Evolutionary conservation across 2,329 filamentous ascomycete genomes (phyloP), one percentile per base, ranked within the genome.

Genomic region (Cryphonectria radicalis): DNA sequence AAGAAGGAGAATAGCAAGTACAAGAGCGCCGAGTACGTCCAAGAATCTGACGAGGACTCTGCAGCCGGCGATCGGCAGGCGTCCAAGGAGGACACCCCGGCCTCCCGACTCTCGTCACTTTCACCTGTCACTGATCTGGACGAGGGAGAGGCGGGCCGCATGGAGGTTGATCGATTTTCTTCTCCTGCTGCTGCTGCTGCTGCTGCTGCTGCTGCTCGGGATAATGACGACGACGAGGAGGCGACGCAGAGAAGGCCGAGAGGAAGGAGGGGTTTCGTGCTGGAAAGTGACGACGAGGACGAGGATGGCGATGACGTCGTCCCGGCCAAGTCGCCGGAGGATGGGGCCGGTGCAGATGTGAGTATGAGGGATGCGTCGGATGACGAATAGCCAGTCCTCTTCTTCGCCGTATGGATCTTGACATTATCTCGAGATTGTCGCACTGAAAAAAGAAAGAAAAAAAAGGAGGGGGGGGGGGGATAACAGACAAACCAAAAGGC

Each of bases 1-100:
- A 81, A 81, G 74, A 82, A 82, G 73, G 86, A 89, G 74, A 83
- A 82, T 73, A 81, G 79, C 79, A 97, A 97, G 81, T 97, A 89
- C 86, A 97, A 97, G 87, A 95, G 92, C 66, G 90, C 88, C 1
- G 94, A 97, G 81, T 89, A 94, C 73, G 90, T 97, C 40, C 91
- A 93, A 62, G 92, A 95, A 74, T 93, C 91, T 73, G 91, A 93
- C 74, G 89, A 88, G 3, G 81, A 82, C 69, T 76, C 74, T 70
- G 76, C 46, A 8, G 46, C 79, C 10, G 79, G 62, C 67, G 75
- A 46, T 10, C 66, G 69, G 50, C 73, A 73, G 68, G 64, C 74
- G 59, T 72, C 67, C 70, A 73, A 76, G 76, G 71, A 74, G 70
- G 70, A 77, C 76, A 32, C 76, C 68, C 57, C 73, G 69, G 63